Evolutionary conservation across 345 rosid genomes (phyloP).

Genomic region (Erucastrum elatum): DNA sequence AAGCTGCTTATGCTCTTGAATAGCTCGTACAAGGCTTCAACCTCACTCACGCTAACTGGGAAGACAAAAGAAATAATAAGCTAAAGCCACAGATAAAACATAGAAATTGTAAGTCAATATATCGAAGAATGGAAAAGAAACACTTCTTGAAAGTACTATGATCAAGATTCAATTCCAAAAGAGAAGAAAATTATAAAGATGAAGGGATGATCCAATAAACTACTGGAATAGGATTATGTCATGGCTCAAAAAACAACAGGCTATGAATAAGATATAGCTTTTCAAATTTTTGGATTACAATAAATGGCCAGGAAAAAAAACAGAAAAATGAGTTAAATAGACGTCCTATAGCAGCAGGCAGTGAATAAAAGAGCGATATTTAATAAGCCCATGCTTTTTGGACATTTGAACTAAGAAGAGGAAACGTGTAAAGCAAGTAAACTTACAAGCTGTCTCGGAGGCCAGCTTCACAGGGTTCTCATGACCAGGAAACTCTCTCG

Average conservation of each 20-base stretch:
- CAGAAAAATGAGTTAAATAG: not conserved
- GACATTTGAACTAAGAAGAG: not conserved
- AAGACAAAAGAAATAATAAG: conserved; percentile 6
- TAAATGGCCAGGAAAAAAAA: not conserved
- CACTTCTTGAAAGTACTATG: not conserved
- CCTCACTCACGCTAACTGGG: conserved; percentile 97
- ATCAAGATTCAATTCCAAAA: conserved; percentile 9
- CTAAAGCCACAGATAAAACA: not conserved
- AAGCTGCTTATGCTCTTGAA: conserved; percentile 98
- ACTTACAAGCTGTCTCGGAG: conserved; percentile 93
- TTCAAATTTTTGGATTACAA: not conserved
- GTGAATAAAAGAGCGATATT: not conserved
- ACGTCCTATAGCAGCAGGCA: not conserved
- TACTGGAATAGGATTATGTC: not conserved
- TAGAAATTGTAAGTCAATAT: not conserved
- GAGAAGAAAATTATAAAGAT: too few relatives aligned
- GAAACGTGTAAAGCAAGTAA: conserved; percentile 29
- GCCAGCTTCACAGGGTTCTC: conserved; percentile 86
- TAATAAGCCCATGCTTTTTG: not conserved
- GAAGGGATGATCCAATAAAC: not conserved
- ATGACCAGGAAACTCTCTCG: conserved; percentile 66
- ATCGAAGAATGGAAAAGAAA: not conserved
- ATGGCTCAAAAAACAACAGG: not conserved
- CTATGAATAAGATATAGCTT: not conserved
- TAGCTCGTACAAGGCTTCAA: conserved; percentile 94